Percentiles rank a stretch among this genome's conserved stretches.
Evolutionary conservation across 139 green algal genomes (phyloP).

Genomic region (Chlamydomonas schloesseri): DNA sequence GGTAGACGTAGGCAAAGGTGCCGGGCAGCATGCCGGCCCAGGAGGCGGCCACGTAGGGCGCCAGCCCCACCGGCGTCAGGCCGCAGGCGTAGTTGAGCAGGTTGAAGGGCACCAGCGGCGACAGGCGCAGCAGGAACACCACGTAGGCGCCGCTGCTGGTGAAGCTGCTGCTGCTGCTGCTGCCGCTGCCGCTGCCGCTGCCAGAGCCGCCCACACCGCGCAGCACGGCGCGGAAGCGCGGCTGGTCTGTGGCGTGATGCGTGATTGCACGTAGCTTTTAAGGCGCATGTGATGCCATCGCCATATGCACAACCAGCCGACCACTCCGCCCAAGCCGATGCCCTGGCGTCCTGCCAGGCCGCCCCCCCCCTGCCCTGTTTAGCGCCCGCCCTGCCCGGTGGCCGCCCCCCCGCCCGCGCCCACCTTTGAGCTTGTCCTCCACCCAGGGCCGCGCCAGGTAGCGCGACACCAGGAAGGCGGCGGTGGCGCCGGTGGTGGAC

Average conservation of each 20-base stretch:
- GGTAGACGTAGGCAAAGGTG: slow-evolving; percentile 85
- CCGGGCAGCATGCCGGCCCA: slow-evolving; percentile 88
- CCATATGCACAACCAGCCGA: too few species aligned
- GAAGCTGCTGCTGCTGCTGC: too few species aligned
- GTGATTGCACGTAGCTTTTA: too few species aligned
- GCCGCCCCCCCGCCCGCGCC: too few species aligned
- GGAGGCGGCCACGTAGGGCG: slow-evolving; percentile 75
- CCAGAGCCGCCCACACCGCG: slow-evolving; percentile 52
- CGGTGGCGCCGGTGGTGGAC: slow-evolving; percentile 68
- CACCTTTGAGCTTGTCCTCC: slow-evolving; percentile 55
- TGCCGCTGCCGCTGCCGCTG: too few species aligned
- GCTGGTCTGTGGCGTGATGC: slow-evolving; percentile 15
- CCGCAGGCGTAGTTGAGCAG: slow-evolving; percentile 82
- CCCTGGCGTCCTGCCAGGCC: too few species aligned
- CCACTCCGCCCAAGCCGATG: too few species aligned
- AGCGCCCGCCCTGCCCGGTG: too few species aligned
- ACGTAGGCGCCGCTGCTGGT: slow-evolving; percentile 53
- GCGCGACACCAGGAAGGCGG: slow-evolving; percentile 77
- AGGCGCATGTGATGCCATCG: too few species aligned
- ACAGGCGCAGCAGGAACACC: slow-evolving; percentile 83
- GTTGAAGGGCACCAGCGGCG: slow-evolving; percentile 80
- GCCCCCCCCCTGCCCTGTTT: too few species aligned
- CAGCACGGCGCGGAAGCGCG: slow-evolving; percentile 67
- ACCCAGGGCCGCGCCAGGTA: slow-evolving; percentile 73
- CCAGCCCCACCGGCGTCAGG: slow-evolving; percentile 43